These are phyloP conservation scores for Globisporangium spiculum DNA, from an alignment of 352 stramenopile species.

Conservation along the genomic window DNA sequence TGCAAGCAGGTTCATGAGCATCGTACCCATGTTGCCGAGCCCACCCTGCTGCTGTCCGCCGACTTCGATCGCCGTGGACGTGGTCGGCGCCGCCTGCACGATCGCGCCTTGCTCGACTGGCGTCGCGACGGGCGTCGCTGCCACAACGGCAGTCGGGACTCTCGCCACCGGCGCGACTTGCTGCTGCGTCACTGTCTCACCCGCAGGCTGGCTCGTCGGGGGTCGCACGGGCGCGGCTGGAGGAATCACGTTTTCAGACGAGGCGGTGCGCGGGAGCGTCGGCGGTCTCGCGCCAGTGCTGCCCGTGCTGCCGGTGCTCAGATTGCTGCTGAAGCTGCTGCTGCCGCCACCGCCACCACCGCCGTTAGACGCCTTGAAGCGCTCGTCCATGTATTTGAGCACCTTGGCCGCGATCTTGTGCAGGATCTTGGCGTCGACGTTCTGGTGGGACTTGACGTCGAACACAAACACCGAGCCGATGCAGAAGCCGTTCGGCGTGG, in stretches of 20 bases:
- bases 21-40: slow-evolving; percentile 83
- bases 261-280: slow-evolving; percentile 29
- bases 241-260: slow-evolving; percentile 11
- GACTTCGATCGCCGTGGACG: slow-evolving; percentile 66
- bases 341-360: not conserved
- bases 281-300: slow-evolving; percentile 14
- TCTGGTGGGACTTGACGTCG: slow-evolving; percentile 73
- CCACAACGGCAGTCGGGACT: slow-evolving; percentile 21
- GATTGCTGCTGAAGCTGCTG: slow-evolving; percentile 17
- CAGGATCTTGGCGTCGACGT: slow-evolving; percentile 80
- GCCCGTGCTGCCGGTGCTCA: slow-evolving; percentile 16
- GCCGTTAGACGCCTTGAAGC: slow-evolving; percentile 48
- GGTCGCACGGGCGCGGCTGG: slow-evolving; percentile 22
- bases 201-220: slow-evolving; percentile 33
- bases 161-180: slow-evolving; percentile 19
- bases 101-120: slow-evolving; percentile 36
- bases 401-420: slow-evolving; percentile 87
- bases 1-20: slow-evolving; percentile 86
- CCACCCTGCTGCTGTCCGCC: slow-evolving; percentile 54
- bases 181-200: slow-evolving; percentile 57
- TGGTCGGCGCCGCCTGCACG: slow-evolving; percentile 34
- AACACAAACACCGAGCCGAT: slow-evolving; percentile 87
- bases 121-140: slow-evolving; percentile 12
- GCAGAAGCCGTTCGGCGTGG: slow-evolving; percentile 68
- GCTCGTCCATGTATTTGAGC: slow-evolving; percentile 87